A percentile compares a stretch with the other conserved stretches of the same genome.
These are phyloP conservation scores for Paragyromitra xinjiangensis DNA, from an alignment of 495 filamentous ascomycete genomes.

Conservation along the genomic window DNA sequence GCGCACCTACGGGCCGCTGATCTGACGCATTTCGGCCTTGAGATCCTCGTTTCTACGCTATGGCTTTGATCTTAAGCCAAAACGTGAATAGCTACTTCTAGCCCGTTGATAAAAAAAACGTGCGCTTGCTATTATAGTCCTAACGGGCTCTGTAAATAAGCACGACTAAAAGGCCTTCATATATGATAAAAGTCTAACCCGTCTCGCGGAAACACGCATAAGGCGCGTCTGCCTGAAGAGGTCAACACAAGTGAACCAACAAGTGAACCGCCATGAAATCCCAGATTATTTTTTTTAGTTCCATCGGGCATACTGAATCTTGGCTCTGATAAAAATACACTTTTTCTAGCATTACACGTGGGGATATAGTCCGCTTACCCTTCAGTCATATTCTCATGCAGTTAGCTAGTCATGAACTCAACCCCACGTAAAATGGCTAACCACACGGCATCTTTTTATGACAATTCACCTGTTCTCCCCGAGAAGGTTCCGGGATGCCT, in stretches of 20 bases:
- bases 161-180: neutral
- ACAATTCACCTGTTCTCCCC: neutral
- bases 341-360: neutral
- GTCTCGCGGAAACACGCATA: neutral
- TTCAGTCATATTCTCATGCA: constrained; percentile 3
- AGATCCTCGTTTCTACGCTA: neutral
- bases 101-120: neutral
- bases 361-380: neutral
- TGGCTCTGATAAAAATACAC: neutral
- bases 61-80: neutral
- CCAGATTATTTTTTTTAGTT: neutral
- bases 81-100: neutral
- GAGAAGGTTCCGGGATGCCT: neutral
- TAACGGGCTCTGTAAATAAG: neutral
- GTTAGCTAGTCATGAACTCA: neutral
- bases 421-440: constrained; percentile 2
- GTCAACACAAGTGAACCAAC: neutral
- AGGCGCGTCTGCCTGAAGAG: neutral
- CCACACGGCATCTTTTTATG: constrained; percentile 4
- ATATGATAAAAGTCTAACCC: neutral
- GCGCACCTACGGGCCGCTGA: neutral
- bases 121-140: neutral
- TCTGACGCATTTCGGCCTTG: neutral
- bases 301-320: neutral
- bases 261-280: neutral